phyloP scores from a whole-genome alignment of 1,139 yeast species.

The Magnusiomyces suaveolens region DNA sequence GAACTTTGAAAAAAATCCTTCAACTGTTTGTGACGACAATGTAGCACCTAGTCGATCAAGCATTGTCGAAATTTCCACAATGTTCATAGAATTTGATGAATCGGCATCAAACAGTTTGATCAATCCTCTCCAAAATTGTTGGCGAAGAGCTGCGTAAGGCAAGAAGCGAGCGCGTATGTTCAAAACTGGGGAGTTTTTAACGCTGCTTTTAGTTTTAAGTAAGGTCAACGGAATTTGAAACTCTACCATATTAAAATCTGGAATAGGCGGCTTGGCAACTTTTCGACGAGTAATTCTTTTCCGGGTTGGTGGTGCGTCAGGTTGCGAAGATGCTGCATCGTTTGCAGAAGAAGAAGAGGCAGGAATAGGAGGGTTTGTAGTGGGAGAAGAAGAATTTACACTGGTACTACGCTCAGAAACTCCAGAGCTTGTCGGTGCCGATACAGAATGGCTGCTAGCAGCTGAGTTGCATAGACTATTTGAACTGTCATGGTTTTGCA shows the following conservation, averaged over 20 bases:
- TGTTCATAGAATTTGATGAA: conserved; percentile 40
- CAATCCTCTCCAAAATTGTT: conserved; percentile 60
- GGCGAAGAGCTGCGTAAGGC: conserved; percentile 55
- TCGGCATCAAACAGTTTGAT: conserved; percentile 46
- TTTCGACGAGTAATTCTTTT: background rate
- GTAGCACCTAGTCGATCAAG: conserved; percentile 56
- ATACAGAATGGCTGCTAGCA: no score
- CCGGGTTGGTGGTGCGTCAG: background rate
- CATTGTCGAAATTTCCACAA: conserved; percentile 47
- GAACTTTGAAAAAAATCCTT: conserved; percentile 38
- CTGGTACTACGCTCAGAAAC: no score
- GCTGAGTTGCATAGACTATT: background rate
- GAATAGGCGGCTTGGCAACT: background rate
- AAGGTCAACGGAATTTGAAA: conserved; percentile 34
- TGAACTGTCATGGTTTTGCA: background rate
- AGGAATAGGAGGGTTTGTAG: no score
- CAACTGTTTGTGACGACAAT: conserved; percentile 41
- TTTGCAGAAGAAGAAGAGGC: background rate
- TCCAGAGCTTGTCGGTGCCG: no score
- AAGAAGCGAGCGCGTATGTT: conserved; percentile 56
- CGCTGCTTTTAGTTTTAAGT: conserved; percentile 28
- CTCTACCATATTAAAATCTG: conserved; percentile 16
- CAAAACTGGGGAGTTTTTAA: conserved; percentile 44
- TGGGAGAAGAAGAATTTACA: no score
- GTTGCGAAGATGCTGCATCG: background rate